These are phyloP conservation scores for Parietaria judaica DNA, from an alignment of 306 rosid species.

Conservation along the genomic window DNA sequence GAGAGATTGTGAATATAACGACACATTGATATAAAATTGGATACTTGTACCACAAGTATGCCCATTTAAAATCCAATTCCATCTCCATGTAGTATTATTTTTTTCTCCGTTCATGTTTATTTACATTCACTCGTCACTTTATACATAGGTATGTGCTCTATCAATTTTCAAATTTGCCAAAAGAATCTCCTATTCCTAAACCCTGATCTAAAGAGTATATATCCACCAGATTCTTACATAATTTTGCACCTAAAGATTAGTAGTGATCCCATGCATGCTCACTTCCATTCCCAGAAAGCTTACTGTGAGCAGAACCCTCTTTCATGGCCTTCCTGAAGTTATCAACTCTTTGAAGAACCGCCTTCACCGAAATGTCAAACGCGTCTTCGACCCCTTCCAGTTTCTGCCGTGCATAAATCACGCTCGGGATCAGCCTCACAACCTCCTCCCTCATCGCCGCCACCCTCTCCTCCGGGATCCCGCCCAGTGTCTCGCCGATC, in stretches of 20 bases:
- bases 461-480: not conserved
- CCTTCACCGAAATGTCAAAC: conserved; percentile 33
- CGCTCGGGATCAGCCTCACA: conserved; percentile 4
- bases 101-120: too few relatives aligned
- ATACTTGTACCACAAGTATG: too few relatives aligned
- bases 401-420: conserved; percentile 8
- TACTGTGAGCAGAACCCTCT: conserved; percentile 21
- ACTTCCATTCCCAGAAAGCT: conserved; percentile 18
- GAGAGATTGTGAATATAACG: too few relatives aligned
- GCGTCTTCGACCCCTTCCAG: conserved; percentile 34
- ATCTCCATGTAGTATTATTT: too few relatives aligned
- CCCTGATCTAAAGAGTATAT: too few relatives aligned
- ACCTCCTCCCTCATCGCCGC: conserved; percentile 10
- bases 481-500: not conserved
- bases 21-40: too few relatives aligned
- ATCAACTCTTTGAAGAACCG: conserved; percentile 33
- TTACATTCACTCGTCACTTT: too few relatives aligned
- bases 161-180: not conserved
- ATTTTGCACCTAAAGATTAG: not conserved
- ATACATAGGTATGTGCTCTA: too few relatives aligned
- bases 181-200: not conserved
- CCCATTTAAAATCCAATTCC: too few relatives aligned
- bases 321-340: conserved; percentile 19
- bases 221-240: not conserved
- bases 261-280: conserved; percentile 32